Conservation (phyloP, 2,329 filamentous ascomycete genomes). For the Claviceps monticola region DNA sequence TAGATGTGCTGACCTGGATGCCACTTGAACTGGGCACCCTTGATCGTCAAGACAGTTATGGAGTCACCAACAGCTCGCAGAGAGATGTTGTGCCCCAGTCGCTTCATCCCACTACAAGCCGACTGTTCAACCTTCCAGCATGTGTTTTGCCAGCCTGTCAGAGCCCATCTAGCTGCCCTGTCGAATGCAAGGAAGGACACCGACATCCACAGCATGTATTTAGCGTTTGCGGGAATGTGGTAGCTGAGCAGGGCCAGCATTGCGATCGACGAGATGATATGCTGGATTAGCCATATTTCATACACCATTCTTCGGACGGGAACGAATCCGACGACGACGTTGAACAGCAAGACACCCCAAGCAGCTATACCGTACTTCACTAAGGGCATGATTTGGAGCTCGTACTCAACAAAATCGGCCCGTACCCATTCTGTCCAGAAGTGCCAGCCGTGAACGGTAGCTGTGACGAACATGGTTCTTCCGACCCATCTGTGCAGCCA, state of each 20-base stretch:
- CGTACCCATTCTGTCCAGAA: conserved; percentile 52
- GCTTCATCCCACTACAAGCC: conserved; percentile 31
- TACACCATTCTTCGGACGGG: conserved; percentile 54
- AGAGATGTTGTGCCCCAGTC: conserved; percentile 38
- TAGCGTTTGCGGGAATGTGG: conserved; percentile 46
- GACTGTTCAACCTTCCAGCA: conserved; percentile 26
- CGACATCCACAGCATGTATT: conserved; percentile 52
- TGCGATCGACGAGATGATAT: conserved; percentile 45
- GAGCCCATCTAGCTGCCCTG: conserved; percentile 34
- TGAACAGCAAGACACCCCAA: conserved; percentile 54
- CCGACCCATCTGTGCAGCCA: conserved; percentile 64
- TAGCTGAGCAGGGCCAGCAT: conserved; percentile 50
- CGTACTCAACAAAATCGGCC: conserved; percentile 42
- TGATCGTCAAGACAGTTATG: conserved; percentile 44
- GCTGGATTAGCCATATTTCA: conserved; percentile 57
- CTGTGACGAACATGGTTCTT: conserved; percentile 53
- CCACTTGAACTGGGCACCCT: conserved; percentile 46
- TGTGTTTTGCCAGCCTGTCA: conserved; percentile 40
- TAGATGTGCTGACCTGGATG: conserved; percentile 47
- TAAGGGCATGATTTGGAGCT: conserved; percentile 48
- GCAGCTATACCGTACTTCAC: conserved; percentile 54
- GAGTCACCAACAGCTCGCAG: conserved; percentile 33
- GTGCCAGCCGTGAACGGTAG: conserved; percentile 55
- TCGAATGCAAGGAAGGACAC: conserved; percentile 50
- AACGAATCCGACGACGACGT: conserved; percentile 45